phyloP scores from a whole-genome alignment of 2,329 filamentous ascomycete genomes.

The Neophaeococcomyces mojaviensis region DNA sequence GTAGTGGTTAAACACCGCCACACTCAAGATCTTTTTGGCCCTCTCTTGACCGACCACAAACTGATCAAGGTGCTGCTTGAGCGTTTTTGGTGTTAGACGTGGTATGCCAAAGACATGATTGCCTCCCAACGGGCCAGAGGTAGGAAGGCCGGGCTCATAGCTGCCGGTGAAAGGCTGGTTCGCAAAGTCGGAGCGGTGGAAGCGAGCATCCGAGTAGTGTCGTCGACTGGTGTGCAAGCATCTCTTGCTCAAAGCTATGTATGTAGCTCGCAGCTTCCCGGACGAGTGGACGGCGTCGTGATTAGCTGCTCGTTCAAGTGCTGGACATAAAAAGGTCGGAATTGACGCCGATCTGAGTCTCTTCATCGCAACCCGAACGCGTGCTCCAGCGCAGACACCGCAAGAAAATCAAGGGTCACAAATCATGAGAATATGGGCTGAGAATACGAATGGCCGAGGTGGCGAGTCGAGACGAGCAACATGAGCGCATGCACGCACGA shows the following conservation, averaged over 20 bases:
- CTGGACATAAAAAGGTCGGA: slow-evolving; percentile 12
- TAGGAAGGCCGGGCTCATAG: slow-evolving; percentile 57
- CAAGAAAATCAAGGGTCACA: too few relatives aligned
- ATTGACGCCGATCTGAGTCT: slow-evolving; percentile 1
- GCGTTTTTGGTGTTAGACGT: slow-evolving; percentile 52
- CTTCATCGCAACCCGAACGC: background rate
- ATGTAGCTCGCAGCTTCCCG: slow-evolving; percentile 5
- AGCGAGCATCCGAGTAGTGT: slow-evolving; percentile 40
- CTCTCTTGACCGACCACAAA: slow-evolving; percentile 95
- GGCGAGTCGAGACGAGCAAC: too few relatives aligned
- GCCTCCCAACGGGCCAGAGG: slow-evolving; percentile 55
- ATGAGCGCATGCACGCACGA: too few relatives aligned
- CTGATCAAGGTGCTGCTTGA: slow-evolving; percentile 88
- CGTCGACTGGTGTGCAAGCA: slow-evolving; percentile 1
- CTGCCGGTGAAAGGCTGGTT: slow-evolving; percentile 54
- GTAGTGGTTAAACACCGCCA: slow-evolving; percentile 95
- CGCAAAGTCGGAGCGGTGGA: slow-evolving; percentile 55
- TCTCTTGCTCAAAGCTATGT: slow-evolving; percentile 10
- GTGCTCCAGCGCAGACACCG: background rate
- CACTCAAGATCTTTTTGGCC: slow-evolving; percentile 83
- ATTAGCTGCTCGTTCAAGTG: slow-evolving; percentile 3
- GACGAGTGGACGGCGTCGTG: background rate
- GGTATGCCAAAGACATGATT: slow-evolving; percentile 51
- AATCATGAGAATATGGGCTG: too few relatives aligned
- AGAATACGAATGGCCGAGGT: too few relatives aligned